A percentile compares a stretch with the other conserved stretches of the same genome.
These are phyloP conservation scores for Rhynchospora pubera DNA, from an alignment of 176 grass and related monocot genomes.

Conservation along the genomic window DNA sequence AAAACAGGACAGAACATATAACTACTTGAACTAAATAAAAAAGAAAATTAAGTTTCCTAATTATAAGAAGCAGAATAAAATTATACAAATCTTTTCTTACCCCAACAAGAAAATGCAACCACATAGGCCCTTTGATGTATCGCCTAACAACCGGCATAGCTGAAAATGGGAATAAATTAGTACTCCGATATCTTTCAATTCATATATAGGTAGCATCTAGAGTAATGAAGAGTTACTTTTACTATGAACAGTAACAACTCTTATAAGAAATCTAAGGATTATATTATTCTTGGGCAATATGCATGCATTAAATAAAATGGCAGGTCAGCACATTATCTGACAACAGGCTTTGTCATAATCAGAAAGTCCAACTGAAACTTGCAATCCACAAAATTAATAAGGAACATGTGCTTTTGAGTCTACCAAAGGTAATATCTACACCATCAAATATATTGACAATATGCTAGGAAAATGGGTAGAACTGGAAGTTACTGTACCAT, in stretches of 20 bases:
- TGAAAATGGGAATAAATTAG: constrained; percentile 30
- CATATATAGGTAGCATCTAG: not conserved
- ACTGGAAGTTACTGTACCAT: constrained; percentile 33
- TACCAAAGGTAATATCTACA: not conserved
- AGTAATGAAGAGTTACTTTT: not conserved
- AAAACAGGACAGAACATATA: not conserved
- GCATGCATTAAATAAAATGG: not conserved
- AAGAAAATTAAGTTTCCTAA: not conserved
- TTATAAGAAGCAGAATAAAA: not conserved
- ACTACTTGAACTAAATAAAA: constrained; percentile 1
- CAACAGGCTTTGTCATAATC: not conserved
- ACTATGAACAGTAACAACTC: not conserved
- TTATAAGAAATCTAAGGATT: not conserved
- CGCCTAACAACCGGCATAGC: constrained; percentile 71
- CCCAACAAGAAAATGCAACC: constrained; percentile 93
- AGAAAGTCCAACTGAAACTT: not conserved
- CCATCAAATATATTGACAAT: not conserved
- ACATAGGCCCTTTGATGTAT: constrained; percentile 85
- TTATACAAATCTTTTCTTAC: constrained; percentile 39
- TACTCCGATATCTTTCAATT: not conserved
- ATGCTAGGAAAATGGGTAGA: not conserved
- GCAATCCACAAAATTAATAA: not conserved
- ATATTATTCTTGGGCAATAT: not conserved
- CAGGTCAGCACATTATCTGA: not conserved
- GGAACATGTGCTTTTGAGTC: not conserved